Conservation (phyloP, 2,329 filamentous ascomycete species). For the Eutypella sp. region DNA sequence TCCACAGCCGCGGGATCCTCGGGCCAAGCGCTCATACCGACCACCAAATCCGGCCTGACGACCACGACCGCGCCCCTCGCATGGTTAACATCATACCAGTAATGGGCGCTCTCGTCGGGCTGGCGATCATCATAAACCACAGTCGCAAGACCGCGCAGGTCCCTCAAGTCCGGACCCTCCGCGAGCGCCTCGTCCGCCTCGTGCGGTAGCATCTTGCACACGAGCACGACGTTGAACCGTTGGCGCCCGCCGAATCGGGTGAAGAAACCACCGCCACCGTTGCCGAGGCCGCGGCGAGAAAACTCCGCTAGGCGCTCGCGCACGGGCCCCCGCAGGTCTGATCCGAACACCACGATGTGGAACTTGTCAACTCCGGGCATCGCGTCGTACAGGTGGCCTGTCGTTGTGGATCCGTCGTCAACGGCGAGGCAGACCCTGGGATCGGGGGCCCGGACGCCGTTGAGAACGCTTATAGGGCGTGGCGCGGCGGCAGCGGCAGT, state of each 20-base stretch:
- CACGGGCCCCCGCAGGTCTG: constrained; percentile 14
- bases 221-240: constrained; percentile 25
- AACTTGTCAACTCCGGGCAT: constrained; percentile 19
- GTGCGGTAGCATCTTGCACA: constrained; percentile 21
- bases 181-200: constrained; percentile 9
- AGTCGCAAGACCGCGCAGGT: constrained; percentile 2
- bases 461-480: constrained; percentile 13
- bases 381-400: constrained; percentile 28
- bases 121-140: constrained; percentile 12
- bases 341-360: constrained; percentile 26
- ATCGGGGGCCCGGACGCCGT: constrained; percentile 27
- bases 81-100: constrained; percentile 10
- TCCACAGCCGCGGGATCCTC: constrained; percentile 2
- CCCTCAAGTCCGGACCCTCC: background rate
- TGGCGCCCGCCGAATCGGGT: constrained; percentile 16
- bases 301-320: constrained; percentile 9
- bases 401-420: no score
- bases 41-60: constrained; percentile 12
- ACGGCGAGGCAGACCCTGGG: constrained; percentile 21
- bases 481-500: no score
- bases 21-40: constrained; percentile 9
- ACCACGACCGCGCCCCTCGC: constrained; percentile 9
- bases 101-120: constrained; percentile 14
- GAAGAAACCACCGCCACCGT: constrained; percentile 23
- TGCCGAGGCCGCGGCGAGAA: no score